Percentiles rank a stretch among this genome's conserved stretches.
Evolutionary conservation across 345 rosid genomes (phyloP).

Genomic region (Hevea brasiliensis): DNA sequence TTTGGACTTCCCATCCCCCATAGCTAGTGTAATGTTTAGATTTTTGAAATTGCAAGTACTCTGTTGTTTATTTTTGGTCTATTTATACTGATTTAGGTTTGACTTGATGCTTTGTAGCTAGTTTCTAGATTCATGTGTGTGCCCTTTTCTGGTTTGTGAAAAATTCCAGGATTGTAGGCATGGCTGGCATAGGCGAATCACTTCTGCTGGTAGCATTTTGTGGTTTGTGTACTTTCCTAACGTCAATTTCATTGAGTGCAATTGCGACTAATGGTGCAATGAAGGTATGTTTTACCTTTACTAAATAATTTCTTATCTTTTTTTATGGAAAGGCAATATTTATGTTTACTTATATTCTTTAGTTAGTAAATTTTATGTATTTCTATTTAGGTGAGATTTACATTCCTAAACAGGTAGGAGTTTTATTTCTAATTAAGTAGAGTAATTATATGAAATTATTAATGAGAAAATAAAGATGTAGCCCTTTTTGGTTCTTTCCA

Average conservation of each 20-base stretch:
- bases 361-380: neutral
- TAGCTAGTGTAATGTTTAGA: neutral
- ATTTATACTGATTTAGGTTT: neutral
- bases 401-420: too few species aligned
- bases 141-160: neutral
- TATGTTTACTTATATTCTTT: neutral
- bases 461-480: too few species aligned
- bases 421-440: too few species aligned
- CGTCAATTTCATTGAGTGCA: conserved; percentile 92
- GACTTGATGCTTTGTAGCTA: neutral
- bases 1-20: neutral
- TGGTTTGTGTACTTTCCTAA: conserved; percentile 90
- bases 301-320: neutral
- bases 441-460: too few species aligned
- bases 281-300: conserved; percentile 60
- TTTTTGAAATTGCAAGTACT: neutral
- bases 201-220: conserved; percentile 80
- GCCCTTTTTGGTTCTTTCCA: too few species aligned
- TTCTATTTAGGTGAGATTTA: too few species aligned
- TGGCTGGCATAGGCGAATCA: conserved; percentile 91
- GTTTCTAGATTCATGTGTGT: neutral
- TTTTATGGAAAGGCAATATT: neutral
- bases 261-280: conserved; percentile 99
- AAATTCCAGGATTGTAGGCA: conserved; percentile 93
- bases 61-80: neutral